Conservation (phyloP, 441 rosid genomes). For the Isatis lusitanica region DNA sequence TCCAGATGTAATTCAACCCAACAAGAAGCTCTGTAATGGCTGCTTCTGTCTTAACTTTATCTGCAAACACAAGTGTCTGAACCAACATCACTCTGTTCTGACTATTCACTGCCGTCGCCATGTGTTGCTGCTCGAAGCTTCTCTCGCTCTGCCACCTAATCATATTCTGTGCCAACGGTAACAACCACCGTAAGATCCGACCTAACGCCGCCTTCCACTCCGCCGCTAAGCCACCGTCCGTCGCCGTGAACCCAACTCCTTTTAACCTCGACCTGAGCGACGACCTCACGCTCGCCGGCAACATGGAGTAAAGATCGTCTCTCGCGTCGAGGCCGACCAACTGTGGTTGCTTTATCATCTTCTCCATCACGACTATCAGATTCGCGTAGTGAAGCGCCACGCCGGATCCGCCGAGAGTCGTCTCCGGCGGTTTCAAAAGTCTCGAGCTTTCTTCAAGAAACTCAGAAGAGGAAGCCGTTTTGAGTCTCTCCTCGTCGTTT, state of each 20-base stretch:
- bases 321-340: constrained; percentile 85
- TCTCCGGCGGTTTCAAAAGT: constrained; percentile 66
- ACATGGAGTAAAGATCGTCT: constrained; percentile 80
- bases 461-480: constrained; percentile 31
- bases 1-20: constrained; percentile 94
- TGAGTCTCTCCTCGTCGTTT: constrained; percentile 21
- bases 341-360: constrained; percentile 91
- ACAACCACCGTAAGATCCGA: constrained; percentile 75
- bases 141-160: constrained; percentile 95
- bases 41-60: constrained; percentile 85
- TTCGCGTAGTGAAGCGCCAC: constrained; percentile 82
- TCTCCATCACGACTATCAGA: constrained; percentile 81
- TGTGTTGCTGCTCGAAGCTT: constrained; percentile 84
- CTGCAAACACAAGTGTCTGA: constrained; percentile 77
- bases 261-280: constrained; percentile 62
- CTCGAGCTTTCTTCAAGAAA: constrained; percentile 69
- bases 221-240: constrained; percentile 68
- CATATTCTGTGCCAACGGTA: constrained; percentile 93
- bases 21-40: constrained; percentile 89
- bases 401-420: constrained; percentile 78
- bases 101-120: constrained; percentile 38
- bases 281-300: constrained; percentile 69
- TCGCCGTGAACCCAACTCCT: constrained; percentile 76
- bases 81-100: constrained; percentile 60
- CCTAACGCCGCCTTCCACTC: constrained; percentile 84